Evolutionary conservation across 352 stramenopile species (phyloP).

Genomic region (Globisporangium barbulae): DNA sequence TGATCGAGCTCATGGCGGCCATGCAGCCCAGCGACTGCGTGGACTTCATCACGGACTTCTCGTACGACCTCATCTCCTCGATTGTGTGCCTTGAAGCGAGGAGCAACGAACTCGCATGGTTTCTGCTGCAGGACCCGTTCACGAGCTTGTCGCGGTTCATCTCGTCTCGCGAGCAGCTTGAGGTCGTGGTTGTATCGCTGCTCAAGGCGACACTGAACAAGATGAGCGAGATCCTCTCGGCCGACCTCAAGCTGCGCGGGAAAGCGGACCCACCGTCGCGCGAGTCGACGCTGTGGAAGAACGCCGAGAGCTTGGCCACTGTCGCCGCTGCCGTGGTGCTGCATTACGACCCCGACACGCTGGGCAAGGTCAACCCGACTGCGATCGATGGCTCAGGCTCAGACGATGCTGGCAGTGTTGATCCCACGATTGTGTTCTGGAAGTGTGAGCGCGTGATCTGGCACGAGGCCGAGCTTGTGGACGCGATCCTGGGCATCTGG

Average conservation of each 20-base stretch:
- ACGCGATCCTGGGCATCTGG: slow-evolving; percentile 74
- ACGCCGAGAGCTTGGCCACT: slow-evolving; percentile 73
- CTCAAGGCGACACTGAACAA: slow-evolving; percentile 74
- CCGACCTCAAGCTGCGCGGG: slow-evolving; percentile 61
- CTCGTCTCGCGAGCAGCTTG: slow-evolving; percentile 50
- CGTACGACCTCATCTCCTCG: slow-evolving; percentile 80
- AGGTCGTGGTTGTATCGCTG: slow-evolving; percentile 68
- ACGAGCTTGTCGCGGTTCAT: slow-evolving; percentile 68
- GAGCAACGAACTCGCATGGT: slow-evolving; percentile 80
- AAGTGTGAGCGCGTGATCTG: slow-evolving; percentile 70
- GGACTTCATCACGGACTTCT: slow-evolving; percentile 66
- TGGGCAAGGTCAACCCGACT: slow-evolving; percentile 52
- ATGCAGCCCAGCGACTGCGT: slow-evolving; percentile 55
- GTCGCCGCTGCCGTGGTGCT: slow-evolving; percentile 72
- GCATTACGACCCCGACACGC: slow-evolving; percentile 77
- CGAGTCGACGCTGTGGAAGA: slow-evolving; percentile 75
- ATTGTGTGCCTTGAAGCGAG: slow-evolving; percentile 79
- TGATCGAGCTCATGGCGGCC: slow-evolving; percentile 66
- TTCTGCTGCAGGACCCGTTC: slow-evolving; percentile 77
- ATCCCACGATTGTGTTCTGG: slow-evolving; percentile 58
- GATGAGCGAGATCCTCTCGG: slow-evolving; percentile 72
- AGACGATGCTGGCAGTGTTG: not conserved
- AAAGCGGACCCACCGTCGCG: slow-evolving; percentile 62
- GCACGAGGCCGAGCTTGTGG: slow-evolving; percentile 73
- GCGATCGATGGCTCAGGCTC: slow-evolving; percentile 16